phyloP scores from a whole-genome alignment of 192 early-diverging fungal genomes.

The Radiomyces spectabilis region DNA sequence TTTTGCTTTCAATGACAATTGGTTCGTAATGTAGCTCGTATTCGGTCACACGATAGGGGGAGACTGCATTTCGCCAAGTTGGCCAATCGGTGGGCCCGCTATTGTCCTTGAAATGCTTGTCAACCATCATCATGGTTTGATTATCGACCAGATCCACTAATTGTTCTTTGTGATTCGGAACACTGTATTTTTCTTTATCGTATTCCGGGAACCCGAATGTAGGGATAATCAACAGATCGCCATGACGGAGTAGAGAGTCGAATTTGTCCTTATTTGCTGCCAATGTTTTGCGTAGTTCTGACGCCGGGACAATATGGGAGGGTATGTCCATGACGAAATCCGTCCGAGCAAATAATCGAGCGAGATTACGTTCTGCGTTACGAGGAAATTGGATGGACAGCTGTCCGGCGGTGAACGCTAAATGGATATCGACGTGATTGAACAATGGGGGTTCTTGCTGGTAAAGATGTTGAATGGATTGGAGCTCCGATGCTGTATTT shows the following conservation, averaged over 20 bases:
- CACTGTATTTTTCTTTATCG: background rate
- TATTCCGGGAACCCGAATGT: slow-evolving; percentile 35
- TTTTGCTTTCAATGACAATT: slow-evolving; percentile 40
- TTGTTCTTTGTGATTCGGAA: slow-evolving; percentile 29
- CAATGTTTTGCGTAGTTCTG: slow-evolving; percentile 23
- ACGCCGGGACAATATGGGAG: slow-evolving; percentile 32
- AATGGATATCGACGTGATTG: slow-evolving; percentile 40
- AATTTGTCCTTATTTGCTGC: slow-evolving; percentile 28
- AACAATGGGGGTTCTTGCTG: no score
- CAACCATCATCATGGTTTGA: slow-evolving; percentile 28
- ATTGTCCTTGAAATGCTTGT: slow-evolving; percentile 48
- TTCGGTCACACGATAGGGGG: slow-evolving; percentile 36
- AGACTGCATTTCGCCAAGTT: slow-evolving; percentile 30
- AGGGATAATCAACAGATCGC: slow-evolving; percentile 45
- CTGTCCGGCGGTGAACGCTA: slow-evolving; percentile 17
- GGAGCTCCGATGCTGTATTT: background rate
- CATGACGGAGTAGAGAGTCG: slow-evolving; percentile 26
- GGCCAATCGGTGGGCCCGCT: slow-evolving; percentile 40
- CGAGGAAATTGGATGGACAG: slow-evolving; percentile 14
- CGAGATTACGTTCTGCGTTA: slow-evolving; percentile 46
- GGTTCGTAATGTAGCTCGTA: slow-evolving; percentile 55
- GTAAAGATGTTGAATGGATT: background rate
- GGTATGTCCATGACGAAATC: slow-evolving; percentile 41
- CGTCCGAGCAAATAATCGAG: slow-evolving; percentile 42
- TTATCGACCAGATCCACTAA: slow-evolving; percentile 25